These are phyloP conservation scores for Lentinula boryana DNA, from an alignment of 768 basidiomycete species.

Conservation along the genomic window DNA sequence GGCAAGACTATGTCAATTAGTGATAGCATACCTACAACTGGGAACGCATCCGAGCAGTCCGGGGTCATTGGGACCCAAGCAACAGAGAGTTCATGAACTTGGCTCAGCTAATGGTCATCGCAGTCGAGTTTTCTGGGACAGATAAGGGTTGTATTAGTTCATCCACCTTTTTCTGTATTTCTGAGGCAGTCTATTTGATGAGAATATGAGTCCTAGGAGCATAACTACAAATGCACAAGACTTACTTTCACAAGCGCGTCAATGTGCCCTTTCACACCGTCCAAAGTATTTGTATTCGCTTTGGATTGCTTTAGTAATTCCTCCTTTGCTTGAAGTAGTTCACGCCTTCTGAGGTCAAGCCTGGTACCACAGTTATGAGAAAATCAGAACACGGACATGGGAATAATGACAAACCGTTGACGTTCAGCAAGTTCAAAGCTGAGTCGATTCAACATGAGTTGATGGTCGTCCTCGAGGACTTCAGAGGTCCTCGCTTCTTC, in stretches of 20 bases:
- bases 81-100: neutral
- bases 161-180: conserved; percentile 72
- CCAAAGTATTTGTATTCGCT: conserved; percentile 63
- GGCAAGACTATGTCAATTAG: no score
- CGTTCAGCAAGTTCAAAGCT: conserved; percentile 86
- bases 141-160: conserved; percentile 51
- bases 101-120: neutral
- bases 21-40: no score
- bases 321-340: conserved; percentile 65
- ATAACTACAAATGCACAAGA: conserved; percentile 8
- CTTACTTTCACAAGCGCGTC: conserved; percentile 70
- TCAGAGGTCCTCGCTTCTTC: conserved; percentile 56
- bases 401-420: conserved; percentile 53
- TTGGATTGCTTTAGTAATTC: conserved; percentile 78
- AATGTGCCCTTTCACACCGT: conserved; percentile 73
- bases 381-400: conserved; percentile 10
- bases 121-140: neutral
- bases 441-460: conserved; percentile 82
- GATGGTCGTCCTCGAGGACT: conserved; percentile 64
- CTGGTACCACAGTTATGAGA: conserved; percentile 29
- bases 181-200: conserved; percentile 50
- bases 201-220: conserved; percentile 6
- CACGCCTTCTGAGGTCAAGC: conserved; percentile 64
- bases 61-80: no score
- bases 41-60: no score